Evolutionary conservation across 768 basidiomycete genomes (phyloP).

Genomic region (Cystoderma amianthinum): DNA sequence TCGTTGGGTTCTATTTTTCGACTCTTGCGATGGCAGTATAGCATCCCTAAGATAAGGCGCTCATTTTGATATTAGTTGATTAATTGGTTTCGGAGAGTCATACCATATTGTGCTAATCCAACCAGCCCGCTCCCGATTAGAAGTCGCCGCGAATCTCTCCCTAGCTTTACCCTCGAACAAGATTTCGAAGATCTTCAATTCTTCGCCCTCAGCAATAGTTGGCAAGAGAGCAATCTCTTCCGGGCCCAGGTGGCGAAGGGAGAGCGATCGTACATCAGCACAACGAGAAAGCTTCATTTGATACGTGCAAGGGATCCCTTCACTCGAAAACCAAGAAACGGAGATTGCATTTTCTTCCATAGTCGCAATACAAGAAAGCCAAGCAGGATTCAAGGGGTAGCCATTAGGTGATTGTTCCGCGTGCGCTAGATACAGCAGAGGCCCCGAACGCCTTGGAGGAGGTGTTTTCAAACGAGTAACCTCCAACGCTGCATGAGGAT

Average conservation of each 20-base stretch:
- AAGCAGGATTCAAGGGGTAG: background rate
- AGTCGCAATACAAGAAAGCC: background rate
- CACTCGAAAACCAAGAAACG: background rate
- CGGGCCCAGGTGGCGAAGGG: slow-evolving; percentile 34
- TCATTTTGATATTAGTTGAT: too few species aligned
- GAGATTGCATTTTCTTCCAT: background rate
- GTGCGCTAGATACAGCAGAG: background rate
- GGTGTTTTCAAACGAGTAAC: too few species aligned
- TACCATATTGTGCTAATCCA: slow-evolving; percentile 81
- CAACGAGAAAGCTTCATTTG: slow-evolving; percentile 45
- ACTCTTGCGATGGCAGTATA: slow-evolving; percentile 32
- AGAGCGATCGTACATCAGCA: slow-evolving; percentile 57
- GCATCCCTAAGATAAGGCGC: slow-evolving; percentile 42
- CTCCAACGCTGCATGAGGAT: background rate
- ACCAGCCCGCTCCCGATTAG: slow-evolving; percentile 55
- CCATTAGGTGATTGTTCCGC: background rate
- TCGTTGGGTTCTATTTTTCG: background rate
- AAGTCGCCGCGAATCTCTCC: slow-evolving; percentile 58
- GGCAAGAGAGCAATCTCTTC: background rate
- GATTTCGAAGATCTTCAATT: slow-evolving; percentile 59
- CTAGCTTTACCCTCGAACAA: slow-evolving; percentile 41
- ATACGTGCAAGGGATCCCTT: slow-evolving; percentile 26
- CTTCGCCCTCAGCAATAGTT: slow-evolving; percentile 23
- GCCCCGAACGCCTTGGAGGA: background rate
- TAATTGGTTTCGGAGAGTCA: too few species aligned